Conservation (phyloP, 331 rosid species). For the Arachis monticola region DNA sequence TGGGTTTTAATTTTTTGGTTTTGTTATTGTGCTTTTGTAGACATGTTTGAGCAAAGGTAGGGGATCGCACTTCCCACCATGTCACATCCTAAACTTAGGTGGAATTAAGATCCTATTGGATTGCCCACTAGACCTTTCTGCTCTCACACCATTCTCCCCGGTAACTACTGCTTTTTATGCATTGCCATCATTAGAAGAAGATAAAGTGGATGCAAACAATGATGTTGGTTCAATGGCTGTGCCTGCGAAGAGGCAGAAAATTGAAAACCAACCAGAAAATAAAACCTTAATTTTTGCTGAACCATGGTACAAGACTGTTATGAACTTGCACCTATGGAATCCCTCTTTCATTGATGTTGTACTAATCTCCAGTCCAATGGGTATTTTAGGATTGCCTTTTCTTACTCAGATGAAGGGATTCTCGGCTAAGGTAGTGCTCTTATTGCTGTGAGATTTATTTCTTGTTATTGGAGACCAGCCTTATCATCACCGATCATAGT, state of each 20-base stretch:
- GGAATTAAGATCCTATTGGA: slow-evolving; percentile 80
- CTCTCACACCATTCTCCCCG: slow-evolving; percentile 79
- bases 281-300: slow-evolving; percentile 61
- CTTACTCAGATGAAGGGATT: slow-evolving; percentile 76
- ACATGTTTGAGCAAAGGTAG: slow-evolving; percentile 88
- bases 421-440: slow-evolving; percentile 74
- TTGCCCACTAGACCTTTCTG: slow-evolving; percentile 82
- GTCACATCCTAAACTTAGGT: slow-evolving; percentile 70
- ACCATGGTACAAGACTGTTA: slow-evolving; percentile 88
- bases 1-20: slow-evolving; percentile 1
- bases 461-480: slow-evolving; percentile 6
- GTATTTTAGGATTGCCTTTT: slow-evolving; percentile 87
- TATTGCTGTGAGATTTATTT: slow-evolving; percentile 6
- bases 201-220: slow-evolving; percentile 21
- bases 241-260: slow-evolving; percentile 51
- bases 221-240: slow-evolving; percentile 38
- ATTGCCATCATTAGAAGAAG: slow-evolving; percentile 33
- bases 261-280: slow-evolving; percentile 51
- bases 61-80: slow-evolving; percentile 77
- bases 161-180: slow-evolving; percentile 49
- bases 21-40: slow-evolving; percentile 37
- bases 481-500: slow-evolving; percentile 12
- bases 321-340: slow-evolving; percentile 70
- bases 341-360: slow-evolving; percentile 69
- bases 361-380: slow-evolving; percentile 89